Evolutionary conservation across 345 rosid species (phyloP).

Genomic region (Barbarea vulgaris): DNA sequence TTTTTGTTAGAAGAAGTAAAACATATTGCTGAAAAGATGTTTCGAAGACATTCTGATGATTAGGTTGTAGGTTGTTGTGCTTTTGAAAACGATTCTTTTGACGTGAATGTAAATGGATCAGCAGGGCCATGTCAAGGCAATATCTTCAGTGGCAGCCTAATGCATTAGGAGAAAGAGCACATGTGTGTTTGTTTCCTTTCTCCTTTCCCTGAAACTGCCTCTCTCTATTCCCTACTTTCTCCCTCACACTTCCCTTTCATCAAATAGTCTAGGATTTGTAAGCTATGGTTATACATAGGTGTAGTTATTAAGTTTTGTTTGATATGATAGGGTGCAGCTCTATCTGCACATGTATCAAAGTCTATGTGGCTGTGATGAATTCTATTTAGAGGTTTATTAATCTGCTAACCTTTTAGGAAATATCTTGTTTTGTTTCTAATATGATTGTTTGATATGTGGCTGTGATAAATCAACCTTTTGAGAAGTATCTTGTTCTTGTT

Average conservation of each 20-base stretch:
- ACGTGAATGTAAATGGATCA: conserved; percentile 96
- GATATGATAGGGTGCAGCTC: conserved; percentile 14
- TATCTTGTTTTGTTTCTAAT: conserved; percentile 5
- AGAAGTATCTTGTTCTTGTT: neutral
- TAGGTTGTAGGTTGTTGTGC: conserved; percentile 79
- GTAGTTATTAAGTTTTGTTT: conserved; percentile 13
- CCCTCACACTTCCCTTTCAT: conserved; percentile 72
- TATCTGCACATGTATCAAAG: neutral
- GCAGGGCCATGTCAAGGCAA: conserved; percentile 99
- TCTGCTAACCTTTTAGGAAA: conserved; percentile 1
- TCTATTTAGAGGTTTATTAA: conserved; percentile 6
- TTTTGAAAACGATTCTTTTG: conserved; percentile 66
- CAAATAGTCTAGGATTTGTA: conserved; percentile 30
- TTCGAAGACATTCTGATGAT: conserved; percentile 48
- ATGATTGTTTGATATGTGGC: neutral
- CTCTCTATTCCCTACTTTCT: conserved; percentile 85
- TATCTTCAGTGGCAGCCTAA: conserved; percentile 99
- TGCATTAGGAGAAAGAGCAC: conserved; percentile 98
- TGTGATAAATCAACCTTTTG: neutral
- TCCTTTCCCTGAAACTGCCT: conserved; percentile 94
- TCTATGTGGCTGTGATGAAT: conserved; percentile 13
- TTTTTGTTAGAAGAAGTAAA: conserved; percentile 46
- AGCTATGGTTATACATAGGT: conserved; percentile 23
- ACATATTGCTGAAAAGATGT: conserved; percentile 44
- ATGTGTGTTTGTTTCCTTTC: conserved; percentile 99